Percentiles rank a stretch among this genome's conserved stretches.
These are phyloP conservation scores for Saraca asoca DNA, from an alignment of 331 rosid species.

Conservation along the genomic window DNA sequence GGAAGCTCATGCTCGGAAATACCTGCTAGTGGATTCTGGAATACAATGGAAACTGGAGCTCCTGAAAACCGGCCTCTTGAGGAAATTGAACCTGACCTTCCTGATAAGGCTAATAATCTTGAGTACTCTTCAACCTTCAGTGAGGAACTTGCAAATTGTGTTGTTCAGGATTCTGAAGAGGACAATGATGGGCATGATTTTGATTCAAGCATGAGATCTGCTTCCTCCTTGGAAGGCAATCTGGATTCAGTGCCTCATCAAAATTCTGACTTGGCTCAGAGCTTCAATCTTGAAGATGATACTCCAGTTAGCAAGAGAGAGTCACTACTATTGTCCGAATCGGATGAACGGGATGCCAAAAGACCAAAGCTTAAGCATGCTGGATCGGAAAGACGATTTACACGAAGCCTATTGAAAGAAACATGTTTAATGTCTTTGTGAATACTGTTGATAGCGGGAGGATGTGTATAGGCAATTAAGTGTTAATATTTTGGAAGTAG, in stretches of 20 bases:
- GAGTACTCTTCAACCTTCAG: constrained; percentile 33
- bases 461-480: background rate
- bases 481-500: too few species aligned
- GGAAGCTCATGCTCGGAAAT: background rate
- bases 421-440: background rate
- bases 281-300: background rate
- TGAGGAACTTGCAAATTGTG: constrained; percentile 33
- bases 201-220: background rate
- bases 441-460: background rate
- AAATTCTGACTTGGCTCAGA: constrained; percentile 17
- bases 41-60: background rate
- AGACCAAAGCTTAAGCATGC: constrained; percentile 9
- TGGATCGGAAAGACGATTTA: background rate
- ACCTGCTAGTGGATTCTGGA: constrained; percentile 2
- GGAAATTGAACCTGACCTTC: constrained; percentile 22
- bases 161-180: constrained; percentile 45
- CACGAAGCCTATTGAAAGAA: constrained; percentile 5
- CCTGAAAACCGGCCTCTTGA: background rate
- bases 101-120: constrained; percentile 14
- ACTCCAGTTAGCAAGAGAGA: constrained; percentile 19
- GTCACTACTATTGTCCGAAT: background rate
- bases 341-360: constrained; percentile 15
- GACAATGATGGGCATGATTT: constrained; percentile 22
- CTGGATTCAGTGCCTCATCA: background rate
- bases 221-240: constrained; percentile 3